Percentiles rank a stretch among this genome's conserved stretches.
Evolutionary conservation across 2,329 filamentous ascomycete species (phyloP).

Genomic region (Clarireedia paspali): DNA sequence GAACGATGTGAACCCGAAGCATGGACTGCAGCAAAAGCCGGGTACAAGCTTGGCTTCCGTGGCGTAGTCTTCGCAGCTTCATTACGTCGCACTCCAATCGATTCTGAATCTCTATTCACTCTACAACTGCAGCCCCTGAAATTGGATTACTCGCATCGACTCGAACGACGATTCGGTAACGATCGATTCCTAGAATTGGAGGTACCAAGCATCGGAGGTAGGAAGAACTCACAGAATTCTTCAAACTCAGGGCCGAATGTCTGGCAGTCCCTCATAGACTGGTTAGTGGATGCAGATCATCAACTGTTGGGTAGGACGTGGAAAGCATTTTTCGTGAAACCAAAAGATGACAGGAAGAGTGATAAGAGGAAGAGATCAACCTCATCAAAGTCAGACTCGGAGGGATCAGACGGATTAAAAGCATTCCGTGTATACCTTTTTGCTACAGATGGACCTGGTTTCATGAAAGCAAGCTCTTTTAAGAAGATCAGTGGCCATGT

Average conservation of each 20-base stretch:
- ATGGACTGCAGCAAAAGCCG: conserved; percentile 32
- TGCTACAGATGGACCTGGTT: conserved; percentile 38
- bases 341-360: conserved; percentile 21
- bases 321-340: conserved; percentile 25
- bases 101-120: conserved; percentile 35
- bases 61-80: conserved; percentile 38
- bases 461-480: background rate
- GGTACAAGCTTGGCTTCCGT: conserved; percentile 30
- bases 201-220: conserved; percentile 37
- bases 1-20: conserved; percentile 36
- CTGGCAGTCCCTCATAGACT: conserved; percentile 32
- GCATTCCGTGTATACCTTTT: conserved; percentile 46
- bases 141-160: conserved; percentile 42
- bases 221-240: conserved; percentile 20
- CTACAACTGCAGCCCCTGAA: conserved; percentile 42
- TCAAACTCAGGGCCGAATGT: conserved; percentile 30
- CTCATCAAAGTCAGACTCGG: conserved; percentile 31
- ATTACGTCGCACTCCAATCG: conserved; percentile 31
- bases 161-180: conserved; percentile 47
- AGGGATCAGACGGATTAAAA: conserved; percentile 28
- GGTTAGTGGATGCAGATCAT: conserved; percentile 30
- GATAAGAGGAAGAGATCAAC: conserved; percentile 30
- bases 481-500: background rate
- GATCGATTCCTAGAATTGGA: conserved; percentile 52
- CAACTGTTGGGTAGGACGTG: conserved; percentile 23